Conservation (phyloP, 352 stramenopile genomes). For the Globisporangium recalcitrans region DNA sequence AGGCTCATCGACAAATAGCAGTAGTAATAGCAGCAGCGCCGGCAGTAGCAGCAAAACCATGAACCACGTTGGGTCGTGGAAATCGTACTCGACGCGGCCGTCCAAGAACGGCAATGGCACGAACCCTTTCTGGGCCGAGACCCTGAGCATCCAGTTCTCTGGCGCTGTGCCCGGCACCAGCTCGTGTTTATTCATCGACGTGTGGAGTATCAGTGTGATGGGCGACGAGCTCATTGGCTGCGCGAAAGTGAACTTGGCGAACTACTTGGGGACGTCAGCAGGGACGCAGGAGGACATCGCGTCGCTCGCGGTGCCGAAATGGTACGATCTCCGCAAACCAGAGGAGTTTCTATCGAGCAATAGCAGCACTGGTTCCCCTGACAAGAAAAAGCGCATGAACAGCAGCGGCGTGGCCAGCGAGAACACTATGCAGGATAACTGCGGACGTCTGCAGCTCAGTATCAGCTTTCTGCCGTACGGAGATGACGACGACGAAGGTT, state of each 20-base stretch:
- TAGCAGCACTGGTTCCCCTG: conserved; percentile 8
- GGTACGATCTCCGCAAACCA: conserved; percentile 61
- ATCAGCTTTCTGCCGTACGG: conserved; percentile 71
- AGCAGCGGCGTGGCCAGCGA: conserved; percentile 13
- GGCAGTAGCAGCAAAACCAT: conserved; percentile 30
- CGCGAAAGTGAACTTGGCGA: conserved; percentile 71
- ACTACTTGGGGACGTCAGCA: conserved; percentile 55
- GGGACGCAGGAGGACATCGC: conserved; percentile 68
- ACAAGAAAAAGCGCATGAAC: conserved; percentile 15
- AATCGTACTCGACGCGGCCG: conserved; percentile 56
- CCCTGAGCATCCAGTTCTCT: conserved; percentile 67
- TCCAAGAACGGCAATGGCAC: conserved; percentile 47
- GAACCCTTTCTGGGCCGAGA: conserved; percentile 76
- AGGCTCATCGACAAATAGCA: not conserved
- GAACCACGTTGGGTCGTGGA: conserved; percentile 46
- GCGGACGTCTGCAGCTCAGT: conserved; percentile 68
- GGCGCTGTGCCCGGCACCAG: conserved; percentile 71
- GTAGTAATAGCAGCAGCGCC: conserved; percentile 10
- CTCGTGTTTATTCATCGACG: conserved; percentile 67
- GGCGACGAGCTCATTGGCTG: conserved; percentile 75
- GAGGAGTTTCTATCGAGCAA: conserved; percentile 38
- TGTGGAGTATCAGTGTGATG: conserved; percentile 72
- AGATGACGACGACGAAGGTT: conserved; percentile 35
- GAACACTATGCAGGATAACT: conserved; percentile 23
- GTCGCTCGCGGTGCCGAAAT: conserved; percentile 60